These are phyloP conservation scores for Acacia confusa DNA, from an alignment of 306 rosid genomes.

Conservation along the genomic window DNA sequence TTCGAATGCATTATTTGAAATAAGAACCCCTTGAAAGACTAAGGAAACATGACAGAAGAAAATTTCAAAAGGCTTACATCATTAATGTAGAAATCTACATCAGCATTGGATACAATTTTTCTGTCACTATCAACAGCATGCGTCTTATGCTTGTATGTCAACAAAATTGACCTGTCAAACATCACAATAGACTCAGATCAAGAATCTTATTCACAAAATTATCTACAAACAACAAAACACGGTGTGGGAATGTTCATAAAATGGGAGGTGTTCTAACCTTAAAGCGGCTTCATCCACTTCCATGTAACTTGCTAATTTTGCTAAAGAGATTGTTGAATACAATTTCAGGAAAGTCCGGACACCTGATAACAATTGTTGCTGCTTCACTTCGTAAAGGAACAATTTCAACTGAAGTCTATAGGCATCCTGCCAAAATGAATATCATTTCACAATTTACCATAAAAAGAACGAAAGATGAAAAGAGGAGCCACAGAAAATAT, in stretches of 20 bases:
- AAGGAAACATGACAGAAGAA: slow-evolving; percentile 13
- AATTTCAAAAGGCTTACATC: slow-evolving; percentile 55
- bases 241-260: slow-evolving; percentile 13
- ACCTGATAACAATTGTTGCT: slow-evolving; percentile 86
- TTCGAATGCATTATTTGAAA: not conserved
- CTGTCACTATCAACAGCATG: slow-evolving; percentile 83
- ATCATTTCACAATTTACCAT: not conserved
- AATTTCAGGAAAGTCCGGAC: slow-evolving; percentile 88
- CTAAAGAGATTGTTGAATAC: slow-evolving; percentile 80
- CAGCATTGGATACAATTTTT: slow-evolving; percentile 82
- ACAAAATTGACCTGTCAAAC: slow-evolving; percentile 75
- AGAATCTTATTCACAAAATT: not conserved
- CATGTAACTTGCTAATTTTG: slow-evolving; percentile 89
- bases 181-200: slow-evolving; percentile 25
- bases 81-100: slow-evolving; percentile 81
- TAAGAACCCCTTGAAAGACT: not conserved
- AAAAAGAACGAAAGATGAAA: not conserved
- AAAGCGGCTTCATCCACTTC: slow-evolving; percentile 93
- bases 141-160: slow-evolving; percentile 93
- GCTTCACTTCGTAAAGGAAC: slow-evolving; percentile 97
- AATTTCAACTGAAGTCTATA: slow-evolving; percentile 91
- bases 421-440: slow-evolving; percentile 69
- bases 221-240: slow-evolving; percentile 6
- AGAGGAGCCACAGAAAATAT: not conserved
- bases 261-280: slow-evolving; percentile 54